Evolutionary conservation across 1,284 basidiomycete species (phyloP), one percentile per base, ranked within the genome.

Genomic region (Cryptococcus maquisensis): DNA sequence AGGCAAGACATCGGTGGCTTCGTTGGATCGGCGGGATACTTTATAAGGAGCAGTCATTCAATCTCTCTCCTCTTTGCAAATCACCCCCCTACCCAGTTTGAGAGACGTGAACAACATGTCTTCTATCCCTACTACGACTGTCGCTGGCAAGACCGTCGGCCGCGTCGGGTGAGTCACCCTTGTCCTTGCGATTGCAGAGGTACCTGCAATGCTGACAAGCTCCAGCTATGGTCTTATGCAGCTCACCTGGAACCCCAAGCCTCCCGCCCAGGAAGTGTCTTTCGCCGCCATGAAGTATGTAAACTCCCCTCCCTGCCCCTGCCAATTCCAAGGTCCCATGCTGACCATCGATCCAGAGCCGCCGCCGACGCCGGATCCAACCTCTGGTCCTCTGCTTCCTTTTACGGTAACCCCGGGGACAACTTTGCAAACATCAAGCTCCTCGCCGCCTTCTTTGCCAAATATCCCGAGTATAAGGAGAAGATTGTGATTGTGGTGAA

Each of bases 271-370:
- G 44, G 80, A 82, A 49, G 74, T 80, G 16, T 80, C 80, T 13
- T 85, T 86, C 56, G 81, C 79, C 35, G 76, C 82, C 3, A 83
- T 87, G 77, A 84, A 82, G 65, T 70, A 51, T 50, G 65, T 64
- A 24, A 23, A 20, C 16, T 28, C 3, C 39, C 37, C 26, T 21
- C 28, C 20, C 23, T 3, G 13, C 10, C 10, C 48, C 8, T 16
- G 23, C 13, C 28, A 13, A 12, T 12, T 38, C 58, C 12, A 12
- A 18, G 24, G 28, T n/a, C 3, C 23, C 37, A 35, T 36, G 28
- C 18, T 3, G 41, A 44, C 21, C 45, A 35, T 55, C 28, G 12
- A 13, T 16, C 7, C 41, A 69, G 68, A 46, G 69, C 72, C 4
- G 81, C 84, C 3, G 81, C 81, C 13, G 75, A 86, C 38, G 80